A percentile compares a stretch with the other conserved stretches of the same genome.
Evolutionary conservation across 495 filamentous ascomycete species (phyloP).

Genomic region (Lasiosphaeriaceae sp.): DNA sequence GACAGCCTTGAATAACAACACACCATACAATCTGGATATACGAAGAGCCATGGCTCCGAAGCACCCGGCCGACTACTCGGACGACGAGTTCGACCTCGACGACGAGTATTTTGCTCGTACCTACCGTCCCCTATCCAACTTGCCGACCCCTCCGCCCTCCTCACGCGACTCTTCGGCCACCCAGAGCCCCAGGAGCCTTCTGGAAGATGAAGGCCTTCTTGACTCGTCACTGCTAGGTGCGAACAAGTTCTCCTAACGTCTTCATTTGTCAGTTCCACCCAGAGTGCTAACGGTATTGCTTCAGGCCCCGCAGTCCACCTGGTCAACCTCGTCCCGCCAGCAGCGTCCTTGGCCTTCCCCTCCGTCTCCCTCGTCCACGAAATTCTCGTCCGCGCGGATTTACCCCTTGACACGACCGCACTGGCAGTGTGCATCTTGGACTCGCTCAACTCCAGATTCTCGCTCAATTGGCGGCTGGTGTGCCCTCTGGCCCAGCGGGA

Average conservation of each 20-base stretch:
- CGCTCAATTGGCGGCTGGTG: conserved; percentile 47
- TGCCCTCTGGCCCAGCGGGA: conserved; percentile 37
- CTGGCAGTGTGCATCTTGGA: conserved; percentile 54
- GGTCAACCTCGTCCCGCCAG: conserved; percentile 51
- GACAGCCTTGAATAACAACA: conserved; percentile 23
- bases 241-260: conserved; percentile 8
- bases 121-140: conserved; percentile 56
- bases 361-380: conserved; percentile 49
- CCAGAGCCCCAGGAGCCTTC: conserved; percentile 35
- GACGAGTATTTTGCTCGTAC: conserved; percentile 53
- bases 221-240: conserved; percentile 45
- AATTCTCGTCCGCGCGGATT: conserved; percentile 45
- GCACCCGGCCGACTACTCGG: conserved; percentile 26
- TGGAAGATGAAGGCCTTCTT: conserved; percentile 40
- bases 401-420: conserved; percentile 48
- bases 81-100: conserved; percentile 48
- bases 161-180: conserved; percentile 37
- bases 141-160: conserved; percentile 57
- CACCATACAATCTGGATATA: too few relatives aligned
- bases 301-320: conserved; percentile 53
- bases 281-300: conserved; percentile 1
- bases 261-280: not conserved
- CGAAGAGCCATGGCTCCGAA: conserved; percentile 19
- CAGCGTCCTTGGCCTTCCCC: conserved; percentile 46
- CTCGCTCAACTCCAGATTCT: conserved; percentile 52